phyloP scores from a whole-genome alignment of 2,329 filamentous ascomycete genomes.

The Fonsecaea erecta region DNA sequence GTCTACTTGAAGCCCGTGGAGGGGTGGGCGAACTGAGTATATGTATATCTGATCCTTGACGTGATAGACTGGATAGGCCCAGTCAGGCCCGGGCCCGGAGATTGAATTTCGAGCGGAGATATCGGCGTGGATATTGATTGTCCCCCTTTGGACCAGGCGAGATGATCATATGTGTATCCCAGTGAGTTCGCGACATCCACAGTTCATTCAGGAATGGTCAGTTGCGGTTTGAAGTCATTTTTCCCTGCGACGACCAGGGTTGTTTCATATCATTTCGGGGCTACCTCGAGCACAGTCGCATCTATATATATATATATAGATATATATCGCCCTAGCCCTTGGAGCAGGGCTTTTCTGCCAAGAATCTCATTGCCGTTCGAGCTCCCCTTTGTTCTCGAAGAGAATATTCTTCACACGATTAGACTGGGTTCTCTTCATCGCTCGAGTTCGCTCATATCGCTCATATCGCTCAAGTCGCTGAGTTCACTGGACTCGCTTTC shows the following conservation, averaged over 20 bases:
- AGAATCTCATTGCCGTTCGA: neutral
- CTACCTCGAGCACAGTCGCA: neutral
- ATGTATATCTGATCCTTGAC: neutral
- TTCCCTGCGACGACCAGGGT: neutral
- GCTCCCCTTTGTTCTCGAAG: neutral
- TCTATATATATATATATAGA: neutral
- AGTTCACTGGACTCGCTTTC: slow-evolving; percentile 25
- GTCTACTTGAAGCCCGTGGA: slow-evolving; percentile 70
- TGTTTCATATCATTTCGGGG: neutral
- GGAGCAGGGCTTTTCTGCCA: neutral
- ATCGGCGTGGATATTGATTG: neutral
- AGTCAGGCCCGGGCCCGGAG: neutral
- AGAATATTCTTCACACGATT: neutral
- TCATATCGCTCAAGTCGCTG: slow-evolving; percentile 12
- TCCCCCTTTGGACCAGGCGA: neutral
- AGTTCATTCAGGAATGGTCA: neutral
- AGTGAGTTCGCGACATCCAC: neutral
- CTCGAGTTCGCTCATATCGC: slow-evolving; percentile 13
- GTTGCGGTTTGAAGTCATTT: neutral
- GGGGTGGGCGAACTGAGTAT: slow-evolving; percentile 62
- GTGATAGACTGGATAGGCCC: neutral
- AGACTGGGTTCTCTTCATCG: slow-evolving; percentile 17
- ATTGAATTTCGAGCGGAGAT: neutral
- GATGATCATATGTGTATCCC: neutral
- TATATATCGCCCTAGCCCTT: no score